Conservation (phyloP, 2,329 filamentous ascomycete species). For the Alternaria consortialis region DNA sequence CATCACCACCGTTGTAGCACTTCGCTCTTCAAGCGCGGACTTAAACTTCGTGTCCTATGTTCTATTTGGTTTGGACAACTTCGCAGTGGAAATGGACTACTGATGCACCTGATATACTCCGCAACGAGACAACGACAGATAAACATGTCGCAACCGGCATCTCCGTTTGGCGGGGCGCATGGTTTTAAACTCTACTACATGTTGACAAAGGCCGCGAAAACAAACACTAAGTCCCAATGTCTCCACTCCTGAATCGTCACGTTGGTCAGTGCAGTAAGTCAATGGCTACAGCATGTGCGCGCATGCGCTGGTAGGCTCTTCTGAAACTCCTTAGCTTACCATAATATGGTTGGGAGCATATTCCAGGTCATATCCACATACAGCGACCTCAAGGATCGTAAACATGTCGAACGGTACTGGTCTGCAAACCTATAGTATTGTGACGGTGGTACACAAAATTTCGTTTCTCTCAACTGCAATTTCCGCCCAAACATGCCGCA, state of each 20-base stretch:
- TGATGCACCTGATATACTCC: no score
- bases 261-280: neutral
- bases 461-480: neutral
- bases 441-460: neutral
- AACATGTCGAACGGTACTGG: neutral
- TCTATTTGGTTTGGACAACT: no score
- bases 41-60: no score
- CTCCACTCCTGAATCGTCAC: neutral
- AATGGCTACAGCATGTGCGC: neutral
- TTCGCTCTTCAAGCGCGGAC: no score
- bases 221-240: neutral
- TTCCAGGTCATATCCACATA: no score
- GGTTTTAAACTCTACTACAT: neutral
- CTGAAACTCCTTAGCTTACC: neutral
- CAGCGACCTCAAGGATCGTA: neutral
- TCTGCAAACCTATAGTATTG: neutral
- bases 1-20: neutral
- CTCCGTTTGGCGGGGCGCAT: neutral
- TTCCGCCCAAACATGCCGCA: neutral
- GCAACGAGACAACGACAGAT: no score
- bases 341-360: neutral
- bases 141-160: neutral
- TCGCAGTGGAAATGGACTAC: no score
- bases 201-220: neutral
- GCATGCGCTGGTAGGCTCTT: neutral